Base-by-base conservation (phyloP, 768 basidiomycete species). In the Obba rivulosa region DNA sequence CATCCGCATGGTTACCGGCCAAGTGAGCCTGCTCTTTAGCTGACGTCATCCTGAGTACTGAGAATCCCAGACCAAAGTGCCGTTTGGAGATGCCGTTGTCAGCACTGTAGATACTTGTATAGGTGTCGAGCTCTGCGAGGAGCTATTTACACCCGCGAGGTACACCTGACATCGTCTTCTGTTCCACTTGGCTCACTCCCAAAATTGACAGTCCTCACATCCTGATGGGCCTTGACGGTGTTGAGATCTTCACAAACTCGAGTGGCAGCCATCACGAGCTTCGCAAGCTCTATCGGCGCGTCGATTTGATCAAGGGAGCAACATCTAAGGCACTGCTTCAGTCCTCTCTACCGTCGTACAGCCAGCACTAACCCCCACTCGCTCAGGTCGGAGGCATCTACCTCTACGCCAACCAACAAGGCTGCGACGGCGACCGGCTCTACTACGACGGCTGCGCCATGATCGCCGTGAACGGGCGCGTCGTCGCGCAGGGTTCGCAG, bases 191-290 rank as follows among this genome's bases (percentile, higher is more conserved):
- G 18, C 31, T 40, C 37, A 23, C 23, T 21, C 34, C 17, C 16
- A 41, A 16, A 13, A 28, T 2, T n/a, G 17, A 4, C 53, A 99
- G 96, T 52, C 96, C 96, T 4, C 96, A 99, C 62, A 95, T 97
- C 48, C 69, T 85, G 11, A 98, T 98, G 96, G 96, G 95, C 7
- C 79, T 99, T 8, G 95, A 99, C 60, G 96, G 96, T 4, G 95
- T 97, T 8, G 96, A 99, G 67, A 96, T 99, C 43, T 97, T 98
- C 63, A 97, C 95, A 8, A 99, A 99, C 68, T 98, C 96, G 1
- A 94, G 91, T 54, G 96, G 93, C 4, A 95, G 92, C 65, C 96
- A 99, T 62, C 96, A 99, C 60, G 96, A 98, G 63, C 81, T 99
- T 21, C 84, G 96, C n/a, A 99, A 99, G 66, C 77, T 99, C 21